Evolutionary conservation across 169 alveolate species (phyloP).

Genomic region (Babesia caballi): DNA sequence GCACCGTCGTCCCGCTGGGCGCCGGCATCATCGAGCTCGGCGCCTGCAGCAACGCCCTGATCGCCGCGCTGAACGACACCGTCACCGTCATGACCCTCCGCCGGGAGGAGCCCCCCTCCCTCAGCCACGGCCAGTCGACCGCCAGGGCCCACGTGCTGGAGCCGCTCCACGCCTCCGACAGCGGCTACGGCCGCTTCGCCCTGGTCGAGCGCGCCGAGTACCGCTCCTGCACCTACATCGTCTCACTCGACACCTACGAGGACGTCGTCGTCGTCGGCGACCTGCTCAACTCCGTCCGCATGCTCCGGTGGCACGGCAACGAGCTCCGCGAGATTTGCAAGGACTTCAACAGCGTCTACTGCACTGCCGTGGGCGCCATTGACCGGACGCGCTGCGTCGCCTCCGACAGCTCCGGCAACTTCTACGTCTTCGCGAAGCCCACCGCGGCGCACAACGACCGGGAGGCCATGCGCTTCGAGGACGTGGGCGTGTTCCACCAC

Average conservation of each 20-base stretch:
- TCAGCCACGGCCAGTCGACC: not conserved
- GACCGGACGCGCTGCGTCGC: slow-evolving; percentile 36
- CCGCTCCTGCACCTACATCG: slow-evolving; percentile 47
- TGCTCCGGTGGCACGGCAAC: slow-evolving; percentile 41
- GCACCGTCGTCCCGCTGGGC: slow-evolving; percentile 21
- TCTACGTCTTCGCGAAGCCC: slow-evolving; percentile 22
- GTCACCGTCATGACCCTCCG: slow-evolving; percentile 26
- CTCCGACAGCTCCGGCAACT: slow-evolving; percentile 59
- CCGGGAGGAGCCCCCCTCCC: not conserved
- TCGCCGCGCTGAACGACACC: slow-evolving; percentile 47
- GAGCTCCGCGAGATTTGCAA: slow-evolving; percentile 33
- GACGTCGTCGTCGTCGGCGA: slow-evolving; percentile 53
- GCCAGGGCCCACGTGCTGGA: slow-evolving; percentile 19
- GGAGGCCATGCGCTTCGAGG: slow-evolving; percentile 29
- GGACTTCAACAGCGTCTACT: slow-evolving; percentile 57
- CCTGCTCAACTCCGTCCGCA: slow-evolving; percentile 46
- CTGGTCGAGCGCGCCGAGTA: slow-evolving; percentile 40
- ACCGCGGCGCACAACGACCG: slow-evolving; percentile 28
- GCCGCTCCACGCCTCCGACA: slow-evolving; percentile 13
- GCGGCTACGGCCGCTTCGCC: not conserved
- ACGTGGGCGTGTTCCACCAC: slow-evolving; percentile 53
- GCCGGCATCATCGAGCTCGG: slow-evolving; percentile 57
- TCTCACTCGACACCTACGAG: slow-evolving; percentile 41
- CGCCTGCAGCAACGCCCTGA: slow-evolving; percentile 1
- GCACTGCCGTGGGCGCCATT: slow-evolving; percentile 53